phyloP scores from a whole-genome alignment of 306 rosid genomes.

The Trifolium fragiferum region DNA sequence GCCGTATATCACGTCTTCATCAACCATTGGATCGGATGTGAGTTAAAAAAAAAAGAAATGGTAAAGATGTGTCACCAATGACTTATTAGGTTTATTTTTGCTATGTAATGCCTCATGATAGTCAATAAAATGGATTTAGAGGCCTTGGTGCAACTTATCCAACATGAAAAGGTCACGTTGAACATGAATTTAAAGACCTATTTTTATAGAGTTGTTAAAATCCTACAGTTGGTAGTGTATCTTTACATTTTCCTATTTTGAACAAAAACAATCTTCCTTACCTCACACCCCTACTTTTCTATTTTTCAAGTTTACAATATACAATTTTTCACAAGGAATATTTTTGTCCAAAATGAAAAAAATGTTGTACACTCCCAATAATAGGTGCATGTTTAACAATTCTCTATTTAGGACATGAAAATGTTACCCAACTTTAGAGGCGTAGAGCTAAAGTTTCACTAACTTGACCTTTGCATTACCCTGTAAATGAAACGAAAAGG shows the following conservation, averaged over 20 bases:
- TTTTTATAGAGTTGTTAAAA: background rate
- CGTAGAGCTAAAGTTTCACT: background rate
- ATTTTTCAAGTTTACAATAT: background rate
- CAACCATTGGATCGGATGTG: background rate
- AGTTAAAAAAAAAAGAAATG: background rate
- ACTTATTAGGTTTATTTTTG: background rate
- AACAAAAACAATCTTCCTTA: too few relatives aligned
- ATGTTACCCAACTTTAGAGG: background rate
- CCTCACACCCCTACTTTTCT: background rate
- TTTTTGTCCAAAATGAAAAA: background rate
- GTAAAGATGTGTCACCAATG: conserved; percentile 2
- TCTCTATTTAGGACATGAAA: background rate
- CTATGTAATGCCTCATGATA: background rate
- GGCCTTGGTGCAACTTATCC: conserved; percentile 2
- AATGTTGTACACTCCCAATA: background rate
- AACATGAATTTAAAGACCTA: background rate
- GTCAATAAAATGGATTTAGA: background rate
- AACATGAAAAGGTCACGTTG: background rate
- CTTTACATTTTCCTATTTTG: background rate
- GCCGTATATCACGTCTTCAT: background rate
- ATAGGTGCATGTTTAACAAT: background rate
- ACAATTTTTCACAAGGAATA: background rate
- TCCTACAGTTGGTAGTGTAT: background rate
- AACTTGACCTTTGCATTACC: background rate
- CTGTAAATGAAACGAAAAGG: too few relatives aligned